Conservation (phyloP, 2,329 filamentous ascomycete genomes). For the Diaporthe amygdali region DNA sequence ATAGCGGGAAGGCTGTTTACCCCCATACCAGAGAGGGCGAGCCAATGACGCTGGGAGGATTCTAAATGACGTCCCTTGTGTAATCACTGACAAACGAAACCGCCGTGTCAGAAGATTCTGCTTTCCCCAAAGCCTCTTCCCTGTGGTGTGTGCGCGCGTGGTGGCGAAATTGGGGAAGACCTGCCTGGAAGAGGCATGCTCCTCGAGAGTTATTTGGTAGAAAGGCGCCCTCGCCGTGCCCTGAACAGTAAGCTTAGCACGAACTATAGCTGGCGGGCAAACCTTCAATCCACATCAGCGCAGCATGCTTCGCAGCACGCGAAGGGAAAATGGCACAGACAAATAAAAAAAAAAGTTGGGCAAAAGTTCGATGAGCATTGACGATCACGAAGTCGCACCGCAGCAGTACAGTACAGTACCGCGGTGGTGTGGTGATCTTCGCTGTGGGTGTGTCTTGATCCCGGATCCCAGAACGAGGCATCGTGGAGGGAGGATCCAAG, state of each 20-base stretch:
- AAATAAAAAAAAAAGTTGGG: background rate
- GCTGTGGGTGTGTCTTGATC: background rate
- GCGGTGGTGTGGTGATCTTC: background rate
- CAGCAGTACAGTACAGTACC: background rate
- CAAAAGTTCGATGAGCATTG: slow-evolving; percentile 2
- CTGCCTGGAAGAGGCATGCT: slow-evolving; percentile 5
- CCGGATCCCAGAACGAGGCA: background rate
- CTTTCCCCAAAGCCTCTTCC: background rate
- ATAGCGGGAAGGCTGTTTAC: background rate
- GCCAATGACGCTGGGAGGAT: slow-evolving; percentile 7
- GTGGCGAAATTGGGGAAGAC: background rate
- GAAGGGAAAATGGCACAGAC: background rate
- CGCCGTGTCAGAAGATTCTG: background rate
- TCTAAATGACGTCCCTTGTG: slow-evolving; percentile 8
- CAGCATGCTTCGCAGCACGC: background rate
- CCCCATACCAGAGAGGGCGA: background rate
- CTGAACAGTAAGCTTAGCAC: background rate
- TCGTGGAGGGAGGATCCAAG: background rate
- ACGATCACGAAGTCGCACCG: background rate
- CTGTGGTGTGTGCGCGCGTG: background rate
- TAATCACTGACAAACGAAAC: slow-evolving; percentile 19
- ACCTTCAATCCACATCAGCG: background rate
- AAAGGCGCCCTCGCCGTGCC: background rate
- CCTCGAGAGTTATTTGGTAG: background rate
- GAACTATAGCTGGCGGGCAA: background rate